Evolutionary conservation across 495 filamentous ascomycete species (phyloP).

Genomic region (Talaromyces trachyspermus): DNA sequence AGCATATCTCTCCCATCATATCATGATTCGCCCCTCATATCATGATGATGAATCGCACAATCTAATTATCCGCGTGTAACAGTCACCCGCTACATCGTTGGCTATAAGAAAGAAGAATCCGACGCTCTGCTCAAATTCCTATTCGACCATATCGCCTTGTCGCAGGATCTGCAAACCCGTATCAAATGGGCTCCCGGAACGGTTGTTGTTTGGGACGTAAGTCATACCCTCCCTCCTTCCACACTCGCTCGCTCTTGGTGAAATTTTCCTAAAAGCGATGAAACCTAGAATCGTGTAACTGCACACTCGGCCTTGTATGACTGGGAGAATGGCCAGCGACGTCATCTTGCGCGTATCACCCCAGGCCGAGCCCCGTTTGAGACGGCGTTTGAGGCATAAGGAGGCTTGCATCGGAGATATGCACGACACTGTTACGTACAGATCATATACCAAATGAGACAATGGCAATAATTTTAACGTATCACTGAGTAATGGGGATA

Average conservation of each 20-base stretch:
- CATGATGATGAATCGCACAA: too few relatives aligned
- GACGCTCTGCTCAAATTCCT: constrained; percentile 59
- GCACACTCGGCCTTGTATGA: constrained; percentile 72
- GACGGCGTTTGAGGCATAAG: constrained; percentile 47
- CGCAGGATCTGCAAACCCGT: constrained; percentile 51
- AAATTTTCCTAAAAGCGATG: constrained; percentile 4
- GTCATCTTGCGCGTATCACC: constrained; percentile 82
- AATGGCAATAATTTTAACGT: too few relatives aligned
- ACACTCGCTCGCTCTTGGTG: constrained; percentile 1
- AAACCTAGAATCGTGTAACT: constrained; percentile 60
- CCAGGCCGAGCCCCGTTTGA: constrained; percentile 72
- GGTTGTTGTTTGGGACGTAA: constrained; percentile 56
- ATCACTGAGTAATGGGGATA: too few relatives aligned
- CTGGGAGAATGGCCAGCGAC: constrained; percentile 71
- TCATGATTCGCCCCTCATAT: constrained; percentile 3
- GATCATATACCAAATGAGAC: not conserved
- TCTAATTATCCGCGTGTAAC: too few relatives aligned
- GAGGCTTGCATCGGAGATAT: constrained; percentile 33
- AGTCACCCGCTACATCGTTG: constrained; percentile 56
- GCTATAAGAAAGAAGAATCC: constrained; percentile 62
- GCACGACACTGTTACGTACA: too few relatives aligned
- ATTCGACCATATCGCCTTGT: constrained; percentile 54
- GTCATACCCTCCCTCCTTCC: constrained; percentile 9
- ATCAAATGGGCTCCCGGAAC: constrained; percentile 51
- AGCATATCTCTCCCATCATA: constrained; percentile 18